Base-by-base conservation (phyloP, 257 asterid species). In the Plantago major region DNA sequence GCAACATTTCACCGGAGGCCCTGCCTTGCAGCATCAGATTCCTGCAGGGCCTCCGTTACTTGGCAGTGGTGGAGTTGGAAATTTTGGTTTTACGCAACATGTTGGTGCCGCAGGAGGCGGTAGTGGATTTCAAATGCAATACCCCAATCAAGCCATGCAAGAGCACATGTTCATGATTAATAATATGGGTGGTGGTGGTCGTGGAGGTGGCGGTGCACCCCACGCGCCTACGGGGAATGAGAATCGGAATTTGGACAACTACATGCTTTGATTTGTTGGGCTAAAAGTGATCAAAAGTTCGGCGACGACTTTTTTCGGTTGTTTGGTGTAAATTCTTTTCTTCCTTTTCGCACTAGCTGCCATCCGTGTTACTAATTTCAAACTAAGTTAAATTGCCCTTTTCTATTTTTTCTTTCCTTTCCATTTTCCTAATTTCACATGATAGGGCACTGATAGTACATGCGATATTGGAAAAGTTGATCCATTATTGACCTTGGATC, bases 1-100 rank as follows among this genome's bases (percentile, higher is more conserved):
- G 58, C 85, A 81, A 37, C 83, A 70, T 40, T 84, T 78, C 77
- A 84, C 82, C 42, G 84, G 82, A 9, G 76, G 73, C 9, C 80
- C 82, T n/a, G 28, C 78, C 53, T 57, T 71, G 56, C 37, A 68
- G 3, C 37, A 22, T 1, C 26, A 68, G 3, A 57, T 69, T 37
- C 69, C 67, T 10, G 66, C 70, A 45, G 44, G 42, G 43, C 14
- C 68, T 11, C 69, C 49, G 62, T 52, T 30, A n/a, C 63, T 65
- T 0, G 26, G 47, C 11, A 63, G 67, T 51, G 63, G 63, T 52
- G 42, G 50, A 43, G 63, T 55, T 52, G 42, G 50, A 37, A n/a
- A 58, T 64, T 53, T 55, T 60, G 38, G 33, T 17, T 72, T 65
- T 46, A 67, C 57, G 22, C 70, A 63, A 18, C 63, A 50, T 0